Evolutionary conservation across 768 basidiomycete species (phyloP).

Genomic region (Amyloporia xantha): DNA sequence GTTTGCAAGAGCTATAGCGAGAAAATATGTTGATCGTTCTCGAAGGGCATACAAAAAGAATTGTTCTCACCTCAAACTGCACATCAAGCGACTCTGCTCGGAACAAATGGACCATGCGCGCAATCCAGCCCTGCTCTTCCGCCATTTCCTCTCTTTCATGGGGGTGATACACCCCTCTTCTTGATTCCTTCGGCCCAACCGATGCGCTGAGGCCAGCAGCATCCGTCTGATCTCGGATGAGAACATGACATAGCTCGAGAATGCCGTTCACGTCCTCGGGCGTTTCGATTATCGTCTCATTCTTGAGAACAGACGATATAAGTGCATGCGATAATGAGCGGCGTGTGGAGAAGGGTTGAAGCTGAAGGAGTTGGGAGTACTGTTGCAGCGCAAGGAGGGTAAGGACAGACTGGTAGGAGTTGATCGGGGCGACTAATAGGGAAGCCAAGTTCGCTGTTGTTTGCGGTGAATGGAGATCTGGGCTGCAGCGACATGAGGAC

Average conservation of each 20-base stretch:
- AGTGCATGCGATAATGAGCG: slow-evolving; percentile 93
- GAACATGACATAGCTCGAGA: slow-evolving; percentile 84
- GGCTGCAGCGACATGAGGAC: slow-evolving; percentile 35
- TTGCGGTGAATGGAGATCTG: slow-evolving; percentile 83
- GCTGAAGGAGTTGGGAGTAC: slow-evolving; percentile 75
- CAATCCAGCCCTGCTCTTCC: slow-evolving; percentile 99
- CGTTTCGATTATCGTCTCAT: slow-evolving; percentile 90
- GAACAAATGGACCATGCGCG: slow-evolving; percentile 96
- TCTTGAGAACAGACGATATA: slow-evolving; percentile 91
- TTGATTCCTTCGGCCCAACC: slow-evolving; percentile 19
- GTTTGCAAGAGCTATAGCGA: slow-evolving; percentile 76
- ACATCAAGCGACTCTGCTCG: slow-evolving; percentile 76
- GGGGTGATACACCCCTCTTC: slow-evolving; percentile 32
- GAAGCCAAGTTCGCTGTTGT: slow-evolving; percentile 89
- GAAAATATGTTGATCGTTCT: not conserved
- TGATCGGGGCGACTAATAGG: slow-evolving; percentile 89
- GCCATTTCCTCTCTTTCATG: slow-evolving; percentile 86
- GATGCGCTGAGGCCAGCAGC: slow-evolving; percentile 23
- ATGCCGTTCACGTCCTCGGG: slow-evolving; percentile 94
- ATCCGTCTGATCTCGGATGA: slow-evolving; percentile 82
- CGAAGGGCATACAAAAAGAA: not conserved
- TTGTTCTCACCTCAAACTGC: slow-evolving; percentile 77
- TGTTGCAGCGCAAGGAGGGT: slow-evolving; percentile 94
- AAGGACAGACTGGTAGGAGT: slow-evolving; percentile 92
- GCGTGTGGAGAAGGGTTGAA: slow-evolving; percentile 86